phyloP scores from a whole-genome alignment of 768 basidiomycete genomes.

The Macrolepiota fuliginosa region DNA sequence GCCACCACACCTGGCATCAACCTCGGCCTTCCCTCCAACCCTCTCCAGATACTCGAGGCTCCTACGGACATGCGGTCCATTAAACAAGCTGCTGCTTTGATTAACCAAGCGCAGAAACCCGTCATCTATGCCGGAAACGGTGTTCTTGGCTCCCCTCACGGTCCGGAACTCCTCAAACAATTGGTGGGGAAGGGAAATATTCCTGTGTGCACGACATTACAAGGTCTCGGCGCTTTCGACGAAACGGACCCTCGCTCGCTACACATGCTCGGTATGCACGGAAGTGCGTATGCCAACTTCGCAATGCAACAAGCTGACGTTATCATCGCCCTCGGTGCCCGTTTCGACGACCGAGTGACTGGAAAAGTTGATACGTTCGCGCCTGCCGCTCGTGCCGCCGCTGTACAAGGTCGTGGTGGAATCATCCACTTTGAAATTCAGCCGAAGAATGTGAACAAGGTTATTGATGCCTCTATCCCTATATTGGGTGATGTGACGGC shows the following conservation, averaged over 20 bases:
- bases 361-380: conserved; percentile 89
- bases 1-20: conserved; percentile 80
- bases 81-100: conserved; percentile 81
- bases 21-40: conserved; percentile 72
- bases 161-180: conserved; percentile 77
- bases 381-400: conserved; percentile 85
- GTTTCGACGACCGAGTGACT: conserved; percentile 98
- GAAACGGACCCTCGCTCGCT: conserved; percentile 83
- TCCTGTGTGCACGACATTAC: conserved; percentile 95
- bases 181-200: conserved; percentile 87
- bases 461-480: conserved; percentile 91
- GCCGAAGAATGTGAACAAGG: conserved; percentile 99
- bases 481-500: conserved; percentile 91
- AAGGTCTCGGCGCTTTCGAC: conserved; percentile 94
- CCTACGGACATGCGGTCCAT: conserved; percentile 68
- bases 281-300: conserved; percentile 93
- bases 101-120: conserved; percentile 89
- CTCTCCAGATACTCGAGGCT: conserved; percentile 55
- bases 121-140: conserved; percentile 96
- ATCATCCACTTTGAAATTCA: conserved; percentile 99
- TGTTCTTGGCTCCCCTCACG: conserved; percentile 76
- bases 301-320: conserved; percentile 98
- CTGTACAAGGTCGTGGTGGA: conserved; percentile 81
- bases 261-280: conserved; percentile 99
- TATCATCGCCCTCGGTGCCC: conserved; percentile 93